Evolutionary conservation across 495 filamentous ascomycete genomes (phyloP).

Genomic region (Annulohypoxylon stygium): DNA sequence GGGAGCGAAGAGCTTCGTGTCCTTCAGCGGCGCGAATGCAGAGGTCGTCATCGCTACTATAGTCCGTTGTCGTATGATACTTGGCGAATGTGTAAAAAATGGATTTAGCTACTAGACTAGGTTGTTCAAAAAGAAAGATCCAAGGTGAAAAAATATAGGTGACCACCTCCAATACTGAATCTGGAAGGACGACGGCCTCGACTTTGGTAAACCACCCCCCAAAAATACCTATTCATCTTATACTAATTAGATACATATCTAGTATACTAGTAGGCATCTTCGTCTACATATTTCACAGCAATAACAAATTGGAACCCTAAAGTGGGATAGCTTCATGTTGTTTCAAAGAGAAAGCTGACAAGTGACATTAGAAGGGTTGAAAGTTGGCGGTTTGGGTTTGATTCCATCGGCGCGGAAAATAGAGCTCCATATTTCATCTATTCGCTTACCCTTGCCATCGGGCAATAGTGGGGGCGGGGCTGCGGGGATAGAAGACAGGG

Average conservation of each 20-base stretch:
- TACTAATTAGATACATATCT: no score
- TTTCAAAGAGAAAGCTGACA: no score
- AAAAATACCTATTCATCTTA: no score
- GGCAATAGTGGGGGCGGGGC: slow-evolving; percentile 16
- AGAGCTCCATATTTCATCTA: background rate
- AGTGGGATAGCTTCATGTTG: slow-evolving; percentile 22
- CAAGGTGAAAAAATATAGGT: slow-evolving; percentile 13
- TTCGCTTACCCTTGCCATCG: background rate
- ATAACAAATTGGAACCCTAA: background rate
- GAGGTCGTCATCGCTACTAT: slow-evolving; percentile 14
- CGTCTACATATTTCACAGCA: no score
- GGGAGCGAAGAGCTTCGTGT: slow-evolving; percentile 51
- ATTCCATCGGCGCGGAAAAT: no score
- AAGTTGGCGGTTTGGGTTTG: no score
- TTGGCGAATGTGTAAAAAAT: background rate
- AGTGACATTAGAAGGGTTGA: no score
- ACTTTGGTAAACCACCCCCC: background rate
- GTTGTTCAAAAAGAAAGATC: background rate
- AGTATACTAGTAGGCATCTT: no score
- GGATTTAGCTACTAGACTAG: background rate
- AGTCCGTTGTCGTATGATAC: background rate
- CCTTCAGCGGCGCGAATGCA: slow-evolving; percentile 45
- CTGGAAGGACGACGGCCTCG: slow-evolving; percentile 19
- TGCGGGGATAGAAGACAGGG: background rate
- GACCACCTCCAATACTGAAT: background rate